Evolutionary conservation across 208 protist genomes (phyloP), one percentile per base, ranked within the genome.

Genomic region (Trypanosoma lewisi): DNA sequence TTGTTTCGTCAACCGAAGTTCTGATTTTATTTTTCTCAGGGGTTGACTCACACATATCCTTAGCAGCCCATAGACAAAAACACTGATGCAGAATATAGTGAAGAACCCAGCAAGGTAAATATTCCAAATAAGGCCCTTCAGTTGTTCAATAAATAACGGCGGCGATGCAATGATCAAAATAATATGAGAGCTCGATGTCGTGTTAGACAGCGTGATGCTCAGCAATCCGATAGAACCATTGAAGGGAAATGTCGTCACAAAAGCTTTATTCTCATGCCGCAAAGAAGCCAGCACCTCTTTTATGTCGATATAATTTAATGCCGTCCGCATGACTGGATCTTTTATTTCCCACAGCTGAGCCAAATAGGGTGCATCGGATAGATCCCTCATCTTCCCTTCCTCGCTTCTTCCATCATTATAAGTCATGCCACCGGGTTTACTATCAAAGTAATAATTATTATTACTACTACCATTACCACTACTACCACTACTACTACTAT

Each of bases 241-340:
- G 16, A 45, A 64, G 2, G 8, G 45, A 54, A 64, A 64, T 17
- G 3, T 33, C 11, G 8, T 33, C 19, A 44, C 28, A 34, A 54
- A 64, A 45, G 0, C 4, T 17, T n/a, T n/a, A 6, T 44, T 31
- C 6, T 21, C 28, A 30, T 8, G 4, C 4, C 58, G 17, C 6
- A 64, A 17, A 33, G 0, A 12, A 19, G 12, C 0, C 12, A 64
- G 2, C 1, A 54, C 58, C n/a, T 54, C 58, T 6, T 31, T 39
- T 39, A 64, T 44, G 23, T 64, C 31, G 19, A 64, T 4, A 54
- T 27, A 7, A 37, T 30, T 31, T 27, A 54, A 9, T 27, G 31
- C 44, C 16, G 14, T 14, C 6, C 19, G 19, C 45, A 64, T 64
- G 9, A 64, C 14, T 33, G 41, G 31, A 64, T 64, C 58, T 17